These are phyloP conservation scores for Rhizomucor pusillus DNA, from an alignment of 371 early-diverging fungal genomes.

Conservation along the genomic window DNA sequence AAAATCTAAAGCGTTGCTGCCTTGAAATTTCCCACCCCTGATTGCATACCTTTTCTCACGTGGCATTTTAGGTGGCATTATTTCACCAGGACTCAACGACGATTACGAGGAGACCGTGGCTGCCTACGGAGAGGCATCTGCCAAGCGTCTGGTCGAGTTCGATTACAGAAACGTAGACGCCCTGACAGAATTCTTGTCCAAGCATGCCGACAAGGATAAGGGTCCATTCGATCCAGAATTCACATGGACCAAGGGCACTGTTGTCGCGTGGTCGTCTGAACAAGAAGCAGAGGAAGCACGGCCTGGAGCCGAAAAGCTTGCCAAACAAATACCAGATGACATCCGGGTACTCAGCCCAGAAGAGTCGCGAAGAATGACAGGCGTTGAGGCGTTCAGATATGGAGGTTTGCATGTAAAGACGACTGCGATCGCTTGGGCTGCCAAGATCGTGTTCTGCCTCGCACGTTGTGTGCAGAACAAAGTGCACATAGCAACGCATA, in stretches of 20 bases:
- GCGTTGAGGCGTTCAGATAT: constrained; percentile 13
- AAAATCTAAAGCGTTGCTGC: neutral
- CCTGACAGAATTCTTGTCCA: constrained; percentile 26
- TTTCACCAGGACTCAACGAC: constrained; percentile 40
- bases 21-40: neutral
- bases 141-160: constrained; percentile 30
- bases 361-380: constrained; percentile 17
- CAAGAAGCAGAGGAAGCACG: constrained; percentile 24
- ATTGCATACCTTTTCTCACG: too few relatives aligned
- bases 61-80: constrained; percentile 39
- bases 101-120: constrained; percentile 21
- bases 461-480: constrained; percentile 22
- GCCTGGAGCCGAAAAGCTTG: constrained; percentile 22
- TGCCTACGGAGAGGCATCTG: constrained; percentile 24
- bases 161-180: constrained; percentile 30
- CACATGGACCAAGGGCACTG: constrained; percentile 33
- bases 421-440: constrained; percentile 41
- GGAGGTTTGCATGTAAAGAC: constrained; percentile 33
- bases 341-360: constrained; percentile 12
- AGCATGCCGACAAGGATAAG: constrained; percentile 21
- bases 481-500: constrained; percentile 15
- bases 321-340: constrained; percentile 1
- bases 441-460: constrained; percentile 39
- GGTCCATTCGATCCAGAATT: constrained; percentile 36
- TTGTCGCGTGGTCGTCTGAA: constrained; percentile 24